phyloP scores from a whole-genome alignment of 1,284 basidiomycete species.

The Grifola frondosa region DNA sequence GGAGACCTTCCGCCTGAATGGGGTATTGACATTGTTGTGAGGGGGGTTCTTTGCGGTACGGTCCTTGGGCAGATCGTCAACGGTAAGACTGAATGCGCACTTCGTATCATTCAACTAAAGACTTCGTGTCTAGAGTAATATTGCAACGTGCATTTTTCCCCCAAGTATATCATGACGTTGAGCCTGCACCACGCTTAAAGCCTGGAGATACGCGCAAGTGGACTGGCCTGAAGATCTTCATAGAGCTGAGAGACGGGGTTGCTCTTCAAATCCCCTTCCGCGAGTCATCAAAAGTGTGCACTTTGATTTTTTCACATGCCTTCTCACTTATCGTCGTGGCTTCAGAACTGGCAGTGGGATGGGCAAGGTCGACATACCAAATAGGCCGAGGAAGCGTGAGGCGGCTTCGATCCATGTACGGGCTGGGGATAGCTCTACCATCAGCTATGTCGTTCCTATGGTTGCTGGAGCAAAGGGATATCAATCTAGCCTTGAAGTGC shows the following conservation, averaged over 20 bases:
- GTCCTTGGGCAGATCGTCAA: conserved; percentile 94
- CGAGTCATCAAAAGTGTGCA: conserved; percentile 74
- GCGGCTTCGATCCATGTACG: conserved; percentile 72
- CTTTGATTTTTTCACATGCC: background rate
- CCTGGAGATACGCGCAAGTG: conserved; percentile 83
- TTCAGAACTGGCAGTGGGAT: conserved; percentile 85
- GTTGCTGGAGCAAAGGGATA: conserved; percentile 73
- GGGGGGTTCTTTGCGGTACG: conserved; percentile 79
- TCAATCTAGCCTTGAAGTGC: conserved; percentile 74
- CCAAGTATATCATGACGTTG: conserved; percentile 65
- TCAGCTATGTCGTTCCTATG: conserved; percentile 84
- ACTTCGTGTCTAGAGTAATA: conserved; percentile 50
- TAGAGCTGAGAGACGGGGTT: conserved; percentile 78
- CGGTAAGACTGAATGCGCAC: conserved; percentile 45
- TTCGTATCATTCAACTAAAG: background rate
- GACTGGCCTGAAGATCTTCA: conserved; percentile 74
- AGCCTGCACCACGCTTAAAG: conserved; percentile 54
- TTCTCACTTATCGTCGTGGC: background rate
- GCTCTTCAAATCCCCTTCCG: conserved; percentile 82
- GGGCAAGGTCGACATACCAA: conserved; percentile 47
- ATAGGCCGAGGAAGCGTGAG: conserved; percentile 57
- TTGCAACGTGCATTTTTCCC: conserved; percentile 85
- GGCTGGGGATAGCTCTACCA: conserved; percentile 78
- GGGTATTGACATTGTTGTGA: conserved; percentile 82
- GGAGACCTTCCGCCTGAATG: conserved; percentile 88